Base-by-base conservation (phyloP, 805 yeast genomes). In the Candida coquimbonensis region DNA sequence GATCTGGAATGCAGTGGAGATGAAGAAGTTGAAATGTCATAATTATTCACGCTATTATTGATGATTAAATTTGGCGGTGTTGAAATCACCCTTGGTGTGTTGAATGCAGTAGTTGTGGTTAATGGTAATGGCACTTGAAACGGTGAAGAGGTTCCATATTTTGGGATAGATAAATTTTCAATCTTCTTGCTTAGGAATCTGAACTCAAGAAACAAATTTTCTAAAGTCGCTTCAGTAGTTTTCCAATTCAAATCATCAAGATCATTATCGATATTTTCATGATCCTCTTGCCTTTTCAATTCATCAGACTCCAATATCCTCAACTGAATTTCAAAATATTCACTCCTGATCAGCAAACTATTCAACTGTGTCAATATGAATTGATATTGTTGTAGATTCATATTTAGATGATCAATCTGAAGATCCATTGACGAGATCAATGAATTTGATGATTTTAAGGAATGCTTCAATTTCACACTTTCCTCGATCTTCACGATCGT, bases 151-250 rank as follows among this genome's bases (percentile, higher is more conserved):
- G n/a, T 24, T 9, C 40, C 38, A 16, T 27, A 38, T 29, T 41
- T 45, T 5, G 49, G 51, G 7, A 38, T 36, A 0, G 51, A 39
- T 7, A 53, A 19, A 4, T 38, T 34, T 9, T 49, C 53, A 14
- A 59, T 40, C 42, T 54, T 54, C 16, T 53, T 53, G 16, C 50
- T 51, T 16, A 72, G 45, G 44, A 66, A 69, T 16, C 61, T 57
- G 46, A 62, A 72, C 49, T 73, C 78, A 40, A 67, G 53, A 33
- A 62, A 61, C 21, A 73, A 44, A 48, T 73, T 73, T 19, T 72
- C 75, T 38, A 70, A 55, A 3, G 76, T 73, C 2, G 75, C 72
- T 43, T 70, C 73, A 0, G 70, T 65, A 5, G 75, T 69, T 59
- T 67, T 63, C 73, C 73, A 68, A 46, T 70, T 69, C 29, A 70